phyloP scores from a whole-genome alignment of 441 rosid genomes.

The Pelargonium citronellum region DNA sequence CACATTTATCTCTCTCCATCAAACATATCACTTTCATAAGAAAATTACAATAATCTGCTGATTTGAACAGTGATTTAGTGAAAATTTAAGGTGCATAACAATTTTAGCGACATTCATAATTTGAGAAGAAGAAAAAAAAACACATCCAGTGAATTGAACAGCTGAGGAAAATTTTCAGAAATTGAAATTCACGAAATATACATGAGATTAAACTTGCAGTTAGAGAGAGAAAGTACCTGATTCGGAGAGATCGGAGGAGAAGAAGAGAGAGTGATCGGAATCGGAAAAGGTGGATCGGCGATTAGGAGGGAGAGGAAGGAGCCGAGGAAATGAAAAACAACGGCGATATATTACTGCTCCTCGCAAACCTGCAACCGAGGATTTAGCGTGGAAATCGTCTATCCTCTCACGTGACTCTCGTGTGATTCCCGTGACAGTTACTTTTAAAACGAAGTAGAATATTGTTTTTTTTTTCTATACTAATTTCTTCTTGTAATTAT shows the following conservation, averaged over 20 bases:
- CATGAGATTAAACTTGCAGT: background rate
- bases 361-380: constrained; percentile 16
- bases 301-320: constrained; percentile 20
- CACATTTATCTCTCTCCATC: too few relatives aligned
- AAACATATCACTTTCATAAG: too few relatives aligned
- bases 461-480: too few relatives aligned
- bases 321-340: constrained; percentile 42
- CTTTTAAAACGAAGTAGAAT: background rate
- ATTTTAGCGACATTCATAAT: too few relatives aligned
- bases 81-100: too few relatives aligned
- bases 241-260: constrained; percentile 10
- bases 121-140: too few relatives aligned
- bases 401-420: constrained; percentile 26
- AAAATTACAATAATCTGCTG: too few relatives aligned
- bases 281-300: constrained; percentile 30
- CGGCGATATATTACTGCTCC: constrained; percentile 37
- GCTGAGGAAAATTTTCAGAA: too few relatives aligned
- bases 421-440: constrained; percentile 12
- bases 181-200: background rate
- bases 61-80: too few relatives aligned
- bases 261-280: constrained; percentile 25
- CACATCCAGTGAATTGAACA: too few relatives aligned
- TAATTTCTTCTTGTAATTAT: too few relatives aligned
- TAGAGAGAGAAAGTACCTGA: constrained; percentile 10
- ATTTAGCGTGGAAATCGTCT: constrained; percentile 27